These are phyloP conservation scores for Ceratobasidium papillatum DNA, from an alignment of 1,284 basidiomycete genomes.

Conservation along the genomic window DNA sequence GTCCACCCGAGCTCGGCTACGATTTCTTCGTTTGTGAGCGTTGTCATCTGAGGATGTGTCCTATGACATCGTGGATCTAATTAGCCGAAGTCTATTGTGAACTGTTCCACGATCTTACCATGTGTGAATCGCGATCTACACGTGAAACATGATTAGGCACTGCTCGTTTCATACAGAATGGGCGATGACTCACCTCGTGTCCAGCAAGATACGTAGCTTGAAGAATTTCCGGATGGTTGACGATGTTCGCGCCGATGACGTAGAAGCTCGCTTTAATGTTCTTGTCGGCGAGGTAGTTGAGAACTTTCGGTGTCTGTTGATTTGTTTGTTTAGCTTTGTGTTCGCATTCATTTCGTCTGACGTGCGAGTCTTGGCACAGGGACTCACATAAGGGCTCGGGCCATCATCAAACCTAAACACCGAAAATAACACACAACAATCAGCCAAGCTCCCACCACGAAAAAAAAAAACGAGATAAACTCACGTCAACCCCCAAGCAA, in stretches of 20 bases:
- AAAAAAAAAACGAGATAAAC: slow-evolving; percentile 23
- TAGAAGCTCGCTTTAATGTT: slow-evolving; percentile 88
- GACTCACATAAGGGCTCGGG: slow-evolving; percentile 68
- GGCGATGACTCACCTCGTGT: slow-evolving; percentile 56
- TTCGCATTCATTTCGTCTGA: slow-evolving; percentile 3
- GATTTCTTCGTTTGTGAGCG: slow-evolving; percentile 84
- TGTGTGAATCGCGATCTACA: slow-evolving; percentile 23
- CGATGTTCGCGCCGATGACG: slow-evolving; percentile 71
- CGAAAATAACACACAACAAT: background rate
- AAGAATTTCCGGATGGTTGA: slow-evolving; percentile 80
- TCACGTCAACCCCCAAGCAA: slow-evolving; percentile 80
- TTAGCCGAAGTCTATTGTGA: background rate
- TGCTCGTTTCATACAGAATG: slow-evolving; percentile 48
- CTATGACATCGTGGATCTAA: background rate
- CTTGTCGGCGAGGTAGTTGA: slow-evolving; percentile 73
- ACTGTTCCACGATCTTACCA: background rate
- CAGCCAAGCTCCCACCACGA: background rate
- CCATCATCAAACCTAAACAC: slow-evolving; percentile 78
- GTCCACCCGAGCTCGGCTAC: slow-evolving; percentile 96
- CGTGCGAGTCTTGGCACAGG: background rate
- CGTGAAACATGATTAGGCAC: slow-evolving; percentile 57
- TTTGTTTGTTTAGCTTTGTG: background rate
- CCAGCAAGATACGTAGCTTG: slow-evolving; percentile 86
- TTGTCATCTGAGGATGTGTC: slow-evolving; percentile 38
- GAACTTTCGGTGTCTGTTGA: slow-evolving; percentile 69